Base-by-base conservation (phyloP, 148 eudicot species). In the Vaccinium vitisidaea region DNA sequence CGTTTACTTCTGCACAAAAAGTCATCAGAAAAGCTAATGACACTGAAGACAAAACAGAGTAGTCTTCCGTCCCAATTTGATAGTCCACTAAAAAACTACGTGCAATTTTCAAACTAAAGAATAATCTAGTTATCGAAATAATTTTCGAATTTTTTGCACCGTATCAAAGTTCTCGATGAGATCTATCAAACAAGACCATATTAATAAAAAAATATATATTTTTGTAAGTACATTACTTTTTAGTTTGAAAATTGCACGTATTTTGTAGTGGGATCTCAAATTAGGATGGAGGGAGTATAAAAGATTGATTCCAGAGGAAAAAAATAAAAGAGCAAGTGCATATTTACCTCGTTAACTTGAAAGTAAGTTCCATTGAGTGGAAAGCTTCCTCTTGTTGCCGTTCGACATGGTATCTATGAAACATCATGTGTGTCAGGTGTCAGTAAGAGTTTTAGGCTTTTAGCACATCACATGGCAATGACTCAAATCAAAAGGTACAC, bases 281-380 rank as follows among this genome's bases (percentile, higher is more conserved):
- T 36, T 36, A 36, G 39, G 39, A 36, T 0, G 2, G 39, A 36
- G 91, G 69, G 9, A 63, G 25, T 58, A n/a, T 8, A 21, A 21
- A 61, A 21, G 25, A 61, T 21, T 7, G 27, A 61, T 61, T 61
- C 65, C 23, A 19, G 25, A 59, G 23, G n/a, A 21, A 21, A 21
- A 61, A 2, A 61, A 10, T 8, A 61, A 65, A 14, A 65, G 71
- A 25, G 3, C 32, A 65, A 25, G 36, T 25, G 32, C 32, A 25
- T 25, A 27, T 27, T 81, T 86, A 94, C 98, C 96, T 95, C 98
- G 58, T 95, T 95, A 49, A 94, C 98, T 88, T 95, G 98, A 84
- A 94, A 95, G 86, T 95, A 95, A 81, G 98, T 95, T 52, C 98
- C 98, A 88, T 95, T 95, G 63, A 95, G 92, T n/a, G 98, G 98